Conservation (phyloP, 257 asterid genomes). For the Jaltomata sinuosa region DNA sequence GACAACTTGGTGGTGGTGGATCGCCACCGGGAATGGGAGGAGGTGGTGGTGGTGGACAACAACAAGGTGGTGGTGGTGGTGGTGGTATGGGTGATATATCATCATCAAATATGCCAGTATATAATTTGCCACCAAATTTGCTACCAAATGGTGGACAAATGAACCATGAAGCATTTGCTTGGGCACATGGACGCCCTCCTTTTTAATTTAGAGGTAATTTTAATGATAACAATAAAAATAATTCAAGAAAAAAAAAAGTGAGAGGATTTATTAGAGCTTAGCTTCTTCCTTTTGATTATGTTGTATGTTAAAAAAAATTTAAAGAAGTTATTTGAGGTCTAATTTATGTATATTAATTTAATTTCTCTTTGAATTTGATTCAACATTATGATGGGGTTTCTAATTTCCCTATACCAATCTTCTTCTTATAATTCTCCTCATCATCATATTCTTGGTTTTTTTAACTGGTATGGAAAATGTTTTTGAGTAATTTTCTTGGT, state of each 20-base stretch:
- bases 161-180: slow-evolving; percentile 40
- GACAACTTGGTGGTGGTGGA: slow-evolving; percentile 20
- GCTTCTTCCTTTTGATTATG: not conserved
- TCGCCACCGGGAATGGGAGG: slow-evolving; percentile 24
- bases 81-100: slow-evolving; percentile 33
- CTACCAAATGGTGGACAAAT: slow-evolving; percentile 35
- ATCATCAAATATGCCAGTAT: slow-evolving; percentile 17
- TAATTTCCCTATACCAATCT: not conserved
- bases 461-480: not conserved
- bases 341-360: slow-evolving; percentile 6
- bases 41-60: slow-evolving; percentile 23
- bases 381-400: not conserved
- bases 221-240: not conserved
- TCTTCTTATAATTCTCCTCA: not conserved
- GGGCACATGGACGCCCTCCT: slow-evolving; percentile 55
- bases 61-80: slow-evolving; percentile 4
- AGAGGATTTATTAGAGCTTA: not conserved
- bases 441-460: not conserved
- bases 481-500: not conserved
- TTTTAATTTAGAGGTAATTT: slow-evolving; percentile 22
- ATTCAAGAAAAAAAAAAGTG: not conserved
- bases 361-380: slow-evolving; percentile 4
- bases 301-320: not conserved
- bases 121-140: slow-evolving; percentile 28
- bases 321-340: not conserved